Evolutionary conservation across 768 basidiomycete genomes (phyloP).

Genomic region (Leccinum arenicola): DNA sequence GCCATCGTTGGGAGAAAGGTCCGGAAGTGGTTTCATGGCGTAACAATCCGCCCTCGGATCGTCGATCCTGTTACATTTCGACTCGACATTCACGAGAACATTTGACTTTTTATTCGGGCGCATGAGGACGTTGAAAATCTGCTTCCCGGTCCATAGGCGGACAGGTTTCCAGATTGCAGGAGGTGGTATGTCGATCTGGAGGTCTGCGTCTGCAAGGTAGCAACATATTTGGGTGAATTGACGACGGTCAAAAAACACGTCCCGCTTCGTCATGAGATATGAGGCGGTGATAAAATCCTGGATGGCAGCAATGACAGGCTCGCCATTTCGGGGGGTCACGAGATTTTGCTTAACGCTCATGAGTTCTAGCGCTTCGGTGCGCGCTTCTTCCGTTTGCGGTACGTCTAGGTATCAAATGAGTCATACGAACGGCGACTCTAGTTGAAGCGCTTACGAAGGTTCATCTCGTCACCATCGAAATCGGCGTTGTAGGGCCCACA

Average conservation of each 20-base stretch:
- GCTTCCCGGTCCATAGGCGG: conserved; percentile 96
- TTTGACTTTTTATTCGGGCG: conserved; percentile 82
- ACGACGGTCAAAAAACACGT: conserved; percentile 88
- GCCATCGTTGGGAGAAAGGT: conserved; percentile 95
- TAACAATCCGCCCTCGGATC: conserved; percentile 68
- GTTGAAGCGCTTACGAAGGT: conserved; percentile 68
- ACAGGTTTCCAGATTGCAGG: conserved; percentile 93
- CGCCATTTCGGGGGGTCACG: conserved; percentile 96
- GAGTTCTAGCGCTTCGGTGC: conserved; percentile 93
- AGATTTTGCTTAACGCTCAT: conserved; percentile 98
- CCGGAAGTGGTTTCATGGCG: conserved; percentile 62
- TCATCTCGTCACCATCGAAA: conserved; percentile 99
- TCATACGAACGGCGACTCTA: background rate
- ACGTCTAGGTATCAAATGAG: conserved; percentile 59
- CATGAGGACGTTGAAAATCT: conserved; percentile 97
- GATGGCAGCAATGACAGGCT: conserved; percentile 98
- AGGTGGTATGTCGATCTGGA: conserved; percentile 94
- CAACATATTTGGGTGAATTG: conserved; percentile 97
- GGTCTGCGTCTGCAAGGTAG: conserved; percentile 86
- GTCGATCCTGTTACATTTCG: conserved; percentile 89
- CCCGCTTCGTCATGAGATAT: conserved; percentile 89
- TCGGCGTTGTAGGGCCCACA: conserved; percentile 99
- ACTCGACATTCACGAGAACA: conserved; percentile 92
- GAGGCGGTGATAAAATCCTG: conserved; percentile 99
- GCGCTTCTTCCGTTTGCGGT: conserved; percentile 97